A percentile compares a stretch with the other conserved stretches of the same genome.
These are phyloP conservation scores for Garcia nutans DNA, from an alignment of 345 rosid genomes.

Conservation along the genomic window DNA sequence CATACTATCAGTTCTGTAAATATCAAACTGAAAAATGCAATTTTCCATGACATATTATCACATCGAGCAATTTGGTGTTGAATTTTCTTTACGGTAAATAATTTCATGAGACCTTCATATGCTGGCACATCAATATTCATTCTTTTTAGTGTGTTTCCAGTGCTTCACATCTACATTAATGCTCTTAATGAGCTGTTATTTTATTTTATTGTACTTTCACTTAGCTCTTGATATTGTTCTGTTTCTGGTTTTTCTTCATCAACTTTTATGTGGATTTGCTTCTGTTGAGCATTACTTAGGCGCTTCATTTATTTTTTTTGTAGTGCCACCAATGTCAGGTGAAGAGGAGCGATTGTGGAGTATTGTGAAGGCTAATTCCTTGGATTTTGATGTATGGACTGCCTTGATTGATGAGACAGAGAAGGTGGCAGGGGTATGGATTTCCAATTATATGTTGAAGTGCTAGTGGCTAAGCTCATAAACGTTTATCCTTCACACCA, in stretches of 20 bases:
- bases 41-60: no score
- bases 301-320: constrained; percentile 8
- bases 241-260: background rate
- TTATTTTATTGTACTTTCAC: background rate
- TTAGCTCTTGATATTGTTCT: background rate
- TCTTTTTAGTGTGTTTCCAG: background rate
- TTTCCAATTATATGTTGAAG: background rate
- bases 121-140: background rate
- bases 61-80: no score
- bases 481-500: no score
- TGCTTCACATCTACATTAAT: background rate
- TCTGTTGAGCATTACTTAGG: background rate
- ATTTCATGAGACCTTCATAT: background rate
- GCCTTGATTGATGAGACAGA: constrained; percentile 85
- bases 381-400: constrained; percentile 91
- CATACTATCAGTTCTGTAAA: background rate
- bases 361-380: constrained; percentile 69
- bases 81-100: no score
- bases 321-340: constrained; percentile 53
- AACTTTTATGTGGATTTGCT: background rate
- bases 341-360: constrained; percentile 96
- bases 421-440: constrained; percentile 75
- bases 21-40: background rate
- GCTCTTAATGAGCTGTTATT: background rate
- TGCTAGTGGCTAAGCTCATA: background rate